phyloP scores from a whole-genome alignment of 768 basidiomycete species.

The Boletus pseudopeckii region DNA sequence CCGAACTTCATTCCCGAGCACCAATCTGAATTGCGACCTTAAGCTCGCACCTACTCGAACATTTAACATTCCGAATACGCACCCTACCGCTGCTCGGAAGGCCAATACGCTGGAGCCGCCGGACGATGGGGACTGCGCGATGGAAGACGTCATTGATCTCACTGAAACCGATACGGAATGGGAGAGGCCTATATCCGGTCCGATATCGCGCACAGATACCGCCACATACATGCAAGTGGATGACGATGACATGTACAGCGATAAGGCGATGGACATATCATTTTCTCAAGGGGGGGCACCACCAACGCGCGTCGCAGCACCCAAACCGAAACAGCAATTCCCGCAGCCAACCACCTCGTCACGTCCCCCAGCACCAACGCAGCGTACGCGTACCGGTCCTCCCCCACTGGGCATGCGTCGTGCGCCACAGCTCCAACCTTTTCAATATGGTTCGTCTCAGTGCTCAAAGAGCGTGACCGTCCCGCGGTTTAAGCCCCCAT shows the following conservation, averaged over 20 bases:
- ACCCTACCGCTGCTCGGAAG: background rate
- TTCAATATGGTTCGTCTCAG: constrained; percentile 24
- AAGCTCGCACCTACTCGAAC: background rate
- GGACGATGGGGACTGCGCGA: constrained; percentile 6
- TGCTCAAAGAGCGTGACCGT: constrained; percentile 7
- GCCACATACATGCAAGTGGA: constrained; percentile 16
- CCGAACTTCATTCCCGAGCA: constrained; percentile 5
- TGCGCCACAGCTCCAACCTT: constrained; percentile 9
- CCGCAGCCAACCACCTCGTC: background rate
- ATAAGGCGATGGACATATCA: background rate
- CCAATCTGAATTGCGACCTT: constrained; percentile 6
- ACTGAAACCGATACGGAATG: constrained; percentile 19
- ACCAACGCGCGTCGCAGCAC: background rate
- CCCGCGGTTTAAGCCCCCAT: constrained; percentile 30
- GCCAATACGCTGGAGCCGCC: background rate
- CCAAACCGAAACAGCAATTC: background rate
- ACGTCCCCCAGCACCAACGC: constrained; percentile 5
- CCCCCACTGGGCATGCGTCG: constrained; percentile 32
- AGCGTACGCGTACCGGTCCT: constrained; percentile 17
- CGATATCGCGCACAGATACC: constrained; percentile 1
- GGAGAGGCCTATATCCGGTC: background rate
- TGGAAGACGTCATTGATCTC: constrained; percentile 22
- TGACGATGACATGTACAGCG: constrained; percentile 5
- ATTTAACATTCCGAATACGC: background rate
- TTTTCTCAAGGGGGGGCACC: constrained; percentile 5